Evolutionary conservation across 805 yeast genomes (phyloP), one percentile per base, ranked within the genome.

Genomic region (Ogataea paradorogensis): DNA sequence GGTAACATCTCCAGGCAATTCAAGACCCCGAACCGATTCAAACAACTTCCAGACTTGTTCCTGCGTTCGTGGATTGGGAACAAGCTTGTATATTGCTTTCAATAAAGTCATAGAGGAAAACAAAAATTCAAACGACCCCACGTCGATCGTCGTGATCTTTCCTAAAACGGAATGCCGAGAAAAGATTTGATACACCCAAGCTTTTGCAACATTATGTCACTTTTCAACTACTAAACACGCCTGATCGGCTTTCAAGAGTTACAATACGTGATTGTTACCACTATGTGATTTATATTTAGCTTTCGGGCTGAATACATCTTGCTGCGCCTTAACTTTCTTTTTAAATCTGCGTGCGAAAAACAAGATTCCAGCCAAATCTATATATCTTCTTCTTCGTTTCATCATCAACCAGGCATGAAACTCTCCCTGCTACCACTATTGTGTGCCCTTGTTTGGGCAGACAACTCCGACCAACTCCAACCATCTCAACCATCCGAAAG

Each of bases 31-130:
- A 29, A 43, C 28, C 21, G 20, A 39, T 24, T 40, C 31, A 23
- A 45, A 52, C 4, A 56, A 33, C 14, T 35, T 38, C 59, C 60
- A 56, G 1, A 47, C 58, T 7, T 46, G 43, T 1, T 32, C 28
- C 40, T 55, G 59, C 4, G 49, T 33, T 13, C 35, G 28, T 2
- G 56, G 55, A 3, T 30, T 24, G 2, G 59, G 57, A n/a, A 27
- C 30, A 11, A 52, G 33, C 23, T 33, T 28, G 27, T 34, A 52
- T 4, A 24, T 32, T 13, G 26, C 35, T 20, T 14, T 24, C 18
- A 36, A n/a, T 15, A 36, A 23, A 29, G 15, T 21, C 38, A 35
- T 35, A 18, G 26, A 20, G 31, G 9, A 16, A 31, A 15, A 21
- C 15, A 18, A 20, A 18, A 29, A 30, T 3, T 16, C 10, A 16